Percentiles rank a stretch among this genome's conserved stretches.
Evolutionary conservation across 768 basidiomycete species (phyloP).

Genomic region (Coprinellus micaceus): DNA sequence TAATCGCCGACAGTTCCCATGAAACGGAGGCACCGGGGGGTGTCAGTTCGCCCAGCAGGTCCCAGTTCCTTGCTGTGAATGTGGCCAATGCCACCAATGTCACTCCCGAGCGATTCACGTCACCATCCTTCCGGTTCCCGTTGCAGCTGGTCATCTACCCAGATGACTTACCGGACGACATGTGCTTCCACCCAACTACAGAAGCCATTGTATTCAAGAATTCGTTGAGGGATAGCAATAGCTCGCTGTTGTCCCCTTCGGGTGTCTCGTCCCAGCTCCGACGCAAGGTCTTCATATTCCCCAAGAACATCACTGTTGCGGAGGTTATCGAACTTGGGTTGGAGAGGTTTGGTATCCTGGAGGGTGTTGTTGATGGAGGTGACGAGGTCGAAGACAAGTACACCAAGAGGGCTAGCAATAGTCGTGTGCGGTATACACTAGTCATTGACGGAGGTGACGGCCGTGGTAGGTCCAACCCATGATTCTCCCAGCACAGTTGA

Average conservation of each 20-base stretch:
- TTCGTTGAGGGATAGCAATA: constrained; percentile 51
- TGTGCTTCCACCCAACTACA: constrained; percentile 89
- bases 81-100: constrained; percentile 40
- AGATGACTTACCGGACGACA: constrained; percentile 89
- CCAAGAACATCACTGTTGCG: constrained; percentile 92
- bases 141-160: constrained; percentile 85
- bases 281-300: constrained; percentile 85
- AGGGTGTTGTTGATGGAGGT: constrained; percentile 98
- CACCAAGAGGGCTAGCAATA: constrained; percentile 71
- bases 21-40: constrained; percentile 21
- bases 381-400: constrained; percentile 96
- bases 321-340: constrained; percentile 92
- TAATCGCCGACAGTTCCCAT: constrained; percentile 37
- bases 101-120: constrained; percentile 69
- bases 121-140: constrained; percentile 81
- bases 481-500: too few species aligned
- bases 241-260: constrained; percentile 12
- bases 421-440: constrained; percentile 82
- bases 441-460: constrained; percentile 49
- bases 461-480: constrained; percentile 50
- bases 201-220: constrained; percentile 91
- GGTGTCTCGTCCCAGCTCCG: constrained; percentile 46
- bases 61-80: constrained; percentile 41
- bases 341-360: constrained; percentile 90
- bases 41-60: constrained; percentile 24